phyloP scores from a whole-genome alignment of 345 rosid species.

The Abelmoschus esculentus region DNA sequence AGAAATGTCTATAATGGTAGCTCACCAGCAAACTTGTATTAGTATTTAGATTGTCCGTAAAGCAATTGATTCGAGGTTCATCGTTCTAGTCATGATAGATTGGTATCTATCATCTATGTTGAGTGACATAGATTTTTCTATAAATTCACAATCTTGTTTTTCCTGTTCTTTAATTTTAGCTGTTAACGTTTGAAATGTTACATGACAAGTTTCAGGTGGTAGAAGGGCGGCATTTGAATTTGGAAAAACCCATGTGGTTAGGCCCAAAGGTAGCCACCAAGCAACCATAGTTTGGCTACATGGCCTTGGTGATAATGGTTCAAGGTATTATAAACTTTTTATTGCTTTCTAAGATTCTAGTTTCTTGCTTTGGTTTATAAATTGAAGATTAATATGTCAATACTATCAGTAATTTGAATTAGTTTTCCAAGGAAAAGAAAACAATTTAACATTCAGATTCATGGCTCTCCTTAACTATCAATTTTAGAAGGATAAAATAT shows the following conservation, averaged over 20 bases:
- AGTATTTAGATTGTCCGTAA: background rate
- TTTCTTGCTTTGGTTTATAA: background rate
- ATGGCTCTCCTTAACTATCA: background rate
- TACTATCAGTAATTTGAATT: background rate
- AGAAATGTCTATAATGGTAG: background rate
- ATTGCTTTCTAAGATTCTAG: constrained; percentile 5
- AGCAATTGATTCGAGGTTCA: background rate
- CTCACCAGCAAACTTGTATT: background rate
- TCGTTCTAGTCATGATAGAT: background rate
- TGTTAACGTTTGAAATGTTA: background rate
- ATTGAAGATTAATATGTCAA: background rate
- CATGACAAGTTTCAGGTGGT: constrained; percentile 34
- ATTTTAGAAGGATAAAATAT: background rate
- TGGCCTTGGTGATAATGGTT: constrained; percentile 98
- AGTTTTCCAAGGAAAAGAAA: background rate
- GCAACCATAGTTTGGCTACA: constrained; percentile 97
- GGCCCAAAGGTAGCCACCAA: constrained; percentile 95
- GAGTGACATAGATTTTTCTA: background rate
- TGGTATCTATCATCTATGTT: background rate
- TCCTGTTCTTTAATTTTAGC: background rate
- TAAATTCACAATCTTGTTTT: background rate
- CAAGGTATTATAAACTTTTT: constrained; percentile 42
- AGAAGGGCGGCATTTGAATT: constrained; percentile 52
- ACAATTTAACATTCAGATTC: background rate
- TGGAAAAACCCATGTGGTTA: constrained; percentile 89